Evolutionary conservation across 805 yeast species (phyloP), one percentile per base, ranked within the genome.

Genomic region (Yamadazyma akitaensis): DNA sequence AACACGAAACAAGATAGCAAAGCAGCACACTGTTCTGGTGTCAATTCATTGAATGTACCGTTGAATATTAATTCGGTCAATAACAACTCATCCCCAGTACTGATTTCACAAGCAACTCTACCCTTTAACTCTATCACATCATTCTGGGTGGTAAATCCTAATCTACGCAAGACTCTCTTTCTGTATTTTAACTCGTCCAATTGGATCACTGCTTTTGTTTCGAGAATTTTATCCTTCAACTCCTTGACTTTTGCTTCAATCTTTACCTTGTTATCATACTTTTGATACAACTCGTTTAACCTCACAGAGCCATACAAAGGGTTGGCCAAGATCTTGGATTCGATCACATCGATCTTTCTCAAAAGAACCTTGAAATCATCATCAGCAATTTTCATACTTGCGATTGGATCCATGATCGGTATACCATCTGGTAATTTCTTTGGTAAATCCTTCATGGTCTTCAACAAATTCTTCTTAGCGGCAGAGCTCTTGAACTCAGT

Each of bases 71-170:
- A 72, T 63, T 94, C 99, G 0, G 99, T 94, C 42, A 94, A 68
- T 51, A 89, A 62, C 46, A 89, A 68, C 66, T 89, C 96, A 60
- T 83, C 89, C 49, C 97, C 97, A 18, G 95, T 85, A 56, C 92
- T 83, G 56, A 92, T 92, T 60, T 92, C 97, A 67, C 98, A 92
- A 0, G 97, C 97, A 47, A 94, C 98, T 63, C 98, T 80, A 46
- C 99, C 99, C 67, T 94, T 94, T 58, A 94, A 76, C 64, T 94
- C 97, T 53, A 94, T 95, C 51, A 94, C 84, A 65, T 94, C 99
- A 52, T 80, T 77, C 44, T 82, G 83, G 2, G 95, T 84, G 35
- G 91, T 84, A 70, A 94, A 94, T 0, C 94, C 97, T 33, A 94
- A 77, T 60, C 97, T 81, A 64, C 98, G 82, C 56, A 94, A 72